Base-by-base conservation (phyloP, 2,329 filamentous ascomycete genomes). In the Talaromyces sp. region DNA sequence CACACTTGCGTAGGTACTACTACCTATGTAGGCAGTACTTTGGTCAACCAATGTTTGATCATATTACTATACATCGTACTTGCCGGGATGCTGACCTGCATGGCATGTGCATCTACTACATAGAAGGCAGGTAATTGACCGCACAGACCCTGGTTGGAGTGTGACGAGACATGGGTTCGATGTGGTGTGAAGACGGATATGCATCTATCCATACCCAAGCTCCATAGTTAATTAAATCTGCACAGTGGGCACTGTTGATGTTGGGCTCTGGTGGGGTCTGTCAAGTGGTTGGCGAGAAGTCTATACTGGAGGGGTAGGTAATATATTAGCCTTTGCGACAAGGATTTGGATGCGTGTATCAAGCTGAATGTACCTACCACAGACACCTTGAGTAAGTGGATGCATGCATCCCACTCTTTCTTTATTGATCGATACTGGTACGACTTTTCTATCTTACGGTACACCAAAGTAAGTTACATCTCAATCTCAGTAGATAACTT, bases 171-270 rank as follows among this genome's bases (percentile, higher is more conserved):
- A 56, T 39, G 52, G 7, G 27, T 31, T 31, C 27, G 27, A 31
- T 31, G 27, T 31, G 27, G 27, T 31, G 27, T 31, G 5, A 31
- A 31, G 3, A 31, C 27, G 4, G 27, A 22, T 22, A 56, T 56
- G 52, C 52, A 56, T 56, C 52, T 56, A 37, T 24, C 52, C 33
- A 56, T 56, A 56, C 52, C 52, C 33, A 56, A 56, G 31, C 50
- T 35, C 50, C 50, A 35, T 54, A 22, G 35, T 54, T 54, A 31
- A 35, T 54, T 7, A 31, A 31, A 31, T 31, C 27, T 31, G 27
- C 27, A 31, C 27, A 31, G 27, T 31, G 27, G 27, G 27, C 27
- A 8, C 27, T 52, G 48, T 52, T 52, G 48, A 56, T 14, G n/a
- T 56, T 56, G 31, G 52, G 52, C 52, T 37, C 52, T 39, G n/a